Percentiles rank a stretch among this genome's conserved stretches.
phyloP scores from a whole-genome alignment of 495 filamentous ascomycete genomes.

The Lophiotrema nucula region DNA sequence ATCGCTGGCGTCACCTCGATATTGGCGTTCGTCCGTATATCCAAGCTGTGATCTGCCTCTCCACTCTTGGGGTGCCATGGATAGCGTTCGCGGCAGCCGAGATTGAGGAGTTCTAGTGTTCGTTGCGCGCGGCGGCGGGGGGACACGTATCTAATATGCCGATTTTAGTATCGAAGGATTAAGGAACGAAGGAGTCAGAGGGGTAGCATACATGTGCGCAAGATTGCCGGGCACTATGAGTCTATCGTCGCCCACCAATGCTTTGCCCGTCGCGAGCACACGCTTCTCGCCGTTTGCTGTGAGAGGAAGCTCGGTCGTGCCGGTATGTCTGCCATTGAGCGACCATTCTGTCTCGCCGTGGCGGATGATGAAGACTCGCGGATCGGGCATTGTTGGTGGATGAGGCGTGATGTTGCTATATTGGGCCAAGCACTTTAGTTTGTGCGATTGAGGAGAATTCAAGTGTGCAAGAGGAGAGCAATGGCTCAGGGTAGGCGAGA shows the following conservation, averaged over 20 bases:
- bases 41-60: not conserved
- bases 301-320: slow-evolving; percentile 78
- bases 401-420: not conserved
- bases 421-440: not conserved
- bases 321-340: slow-evolving; percentile 86
- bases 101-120: slow-evolving; percentile 77
- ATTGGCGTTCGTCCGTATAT: slow-evolving; percentile 48
- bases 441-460: not conserved
- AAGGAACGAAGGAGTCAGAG: slow-evolving; percentile 1
- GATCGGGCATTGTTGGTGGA: slow-evolving; percentile 54
- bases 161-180: not conserved
- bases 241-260: slow-evolving; percentile 78
- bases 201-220: slow-evolving; percentile 62
- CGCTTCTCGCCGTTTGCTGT: slow-evolving; percentile 85
- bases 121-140: slow-evolving; percentile 81
- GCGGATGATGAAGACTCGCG: slow-evolving; percentile 87
- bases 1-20: slow-evolving; percentile 75
- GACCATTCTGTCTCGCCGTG: slow-evolving; percentile 99
- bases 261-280: slow-evolving; percentile 74
- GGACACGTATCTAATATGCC: slow-evolving; percentile 77
- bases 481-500: not conserved
- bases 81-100: slow-evolving; percentile 54
- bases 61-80: slow-evolving; percentile 51
- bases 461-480: not conserved
- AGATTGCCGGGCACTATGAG: slow-evolving; percentile 83